Percentiles rank a stretch among this genome's conserved stretches.
Conservation (phyloP, 2,329 filamentous ascomycete genomes). For the Sporothrix phasma region DNA sequence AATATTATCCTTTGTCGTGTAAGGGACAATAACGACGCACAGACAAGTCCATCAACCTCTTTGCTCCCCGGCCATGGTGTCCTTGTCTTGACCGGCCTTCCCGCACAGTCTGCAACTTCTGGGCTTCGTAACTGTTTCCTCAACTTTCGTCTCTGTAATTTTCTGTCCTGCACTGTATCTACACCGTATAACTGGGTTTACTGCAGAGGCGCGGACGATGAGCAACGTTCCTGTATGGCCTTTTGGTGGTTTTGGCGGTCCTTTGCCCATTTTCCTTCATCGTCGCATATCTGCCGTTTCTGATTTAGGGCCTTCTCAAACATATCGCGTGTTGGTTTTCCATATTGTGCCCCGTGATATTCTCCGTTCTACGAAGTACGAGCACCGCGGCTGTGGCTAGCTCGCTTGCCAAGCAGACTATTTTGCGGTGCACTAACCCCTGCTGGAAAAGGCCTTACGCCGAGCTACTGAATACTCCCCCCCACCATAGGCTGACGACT, state of each 20-base stretch:
- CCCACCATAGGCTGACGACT: not conserved
- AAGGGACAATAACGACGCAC: too few relatives aligned
- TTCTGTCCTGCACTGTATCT: not conserved
- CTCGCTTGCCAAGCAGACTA: not conserved
- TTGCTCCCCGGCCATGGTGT: not conserved
- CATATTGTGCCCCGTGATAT: conserved; percentile 1
- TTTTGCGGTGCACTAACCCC: not conserved
- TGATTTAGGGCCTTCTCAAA: not conserved
- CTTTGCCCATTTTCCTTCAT: not conserved
- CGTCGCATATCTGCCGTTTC: not conserved
- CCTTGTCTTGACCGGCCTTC: not conserved
- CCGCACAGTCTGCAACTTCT: not conserved
- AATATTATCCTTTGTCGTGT: too few relatives aligned
- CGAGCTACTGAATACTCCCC: not conserved
- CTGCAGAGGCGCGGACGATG: too few relatives aligned
- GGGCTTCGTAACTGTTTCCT: not conserved
- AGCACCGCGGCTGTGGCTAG: not conserved
- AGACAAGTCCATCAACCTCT: not conserved
- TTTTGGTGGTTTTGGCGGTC: not conserved
- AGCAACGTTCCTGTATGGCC: too few relatives aligned
- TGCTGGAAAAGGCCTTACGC: not conserved
- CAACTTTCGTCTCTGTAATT: not conserved
- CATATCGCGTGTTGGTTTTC: not conserved
- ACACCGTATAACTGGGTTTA: too few relatives aligned
- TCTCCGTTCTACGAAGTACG: not conserved